Percentiles rank a stretch among this genome's conserved stretches.
phyloP scores from a whole-genome alignment of 108 stramenopile genomes.

The Skeletonema tropicum region DNA sequence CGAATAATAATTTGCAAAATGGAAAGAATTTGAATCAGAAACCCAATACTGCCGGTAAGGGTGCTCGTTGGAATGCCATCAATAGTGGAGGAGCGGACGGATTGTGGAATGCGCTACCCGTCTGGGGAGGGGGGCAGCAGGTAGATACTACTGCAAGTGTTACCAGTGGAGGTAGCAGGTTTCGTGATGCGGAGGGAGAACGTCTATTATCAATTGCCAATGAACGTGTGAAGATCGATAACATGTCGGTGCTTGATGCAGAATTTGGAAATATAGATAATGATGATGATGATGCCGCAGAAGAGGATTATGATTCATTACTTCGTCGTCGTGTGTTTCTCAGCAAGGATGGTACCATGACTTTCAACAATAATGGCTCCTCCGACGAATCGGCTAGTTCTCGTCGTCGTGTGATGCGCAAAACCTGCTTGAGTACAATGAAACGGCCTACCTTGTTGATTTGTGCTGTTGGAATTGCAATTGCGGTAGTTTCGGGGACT shows the following conservation, averaged over 20 bases:
- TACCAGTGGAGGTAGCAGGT: conserved; percentile 5
- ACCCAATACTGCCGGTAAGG: not conserved
- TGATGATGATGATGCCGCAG: not conserved
- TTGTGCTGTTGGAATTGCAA: not conserved
- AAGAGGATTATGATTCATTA: conserved; percentile 29
- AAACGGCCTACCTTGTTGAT: conserved; percentile 8
- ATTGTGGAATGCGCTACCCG: conserved; percentile 24
- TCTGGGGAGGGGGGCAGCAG: conserved; percentile 23
- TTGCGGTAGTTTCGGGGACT: conserved; percentile 3
- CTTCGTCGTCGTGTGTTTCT: conserved; percentile 25
- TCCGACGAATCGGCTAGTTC: conserved; percentile 9
- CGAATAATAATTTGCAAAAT: not conserved
- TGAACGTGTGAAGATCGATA: conserved; percentile 11
- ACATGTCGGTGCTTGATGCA: not conserved
- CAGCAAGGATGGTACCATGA: conserved; percentile 24
- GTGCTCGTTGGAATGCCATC: conserved; percentile 2
- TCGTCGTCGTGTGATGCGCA: conserved; percentile 18
- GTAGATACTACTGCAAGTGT: not conserved
- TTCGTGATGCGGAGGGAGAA: conserved; percentile 36
- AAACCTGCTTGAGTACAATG: not conserved
- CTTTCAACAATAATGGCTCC: not conserved
- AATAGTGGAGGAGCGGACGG: conserved; percentile 5
- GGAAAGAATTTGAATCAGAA: not conserved
- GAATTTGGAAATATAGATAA: not conserved
- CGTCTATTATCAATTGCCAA: conserved; percentile 16